Conservation (phyloP, 306 rosid genomes). For the Cucurbita moschata region DNA sequence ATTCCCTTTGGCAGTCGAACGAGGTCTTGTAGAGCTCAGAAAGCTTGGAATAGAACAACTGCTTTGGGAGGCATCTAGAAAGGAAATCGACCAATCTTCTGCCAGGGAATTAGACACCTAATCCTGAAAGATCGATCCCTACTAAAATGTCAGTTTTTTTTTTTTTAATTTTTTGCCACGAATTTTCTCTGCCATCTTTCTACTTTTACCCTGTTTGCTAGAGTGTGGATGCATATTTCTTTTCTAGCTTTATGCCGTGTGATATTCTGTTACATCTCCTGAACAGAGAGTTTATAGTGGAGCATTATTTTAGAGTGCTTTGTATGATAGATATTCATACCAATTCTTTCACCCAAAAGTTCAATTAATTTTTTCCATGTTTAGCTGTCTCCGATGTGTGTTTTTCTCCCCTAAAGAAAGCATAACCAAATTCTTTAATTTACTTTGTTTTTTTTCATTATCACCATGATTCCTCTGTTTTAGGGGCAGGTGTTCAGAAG, state of each 20-base stretch:
- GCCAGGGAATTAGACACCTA: slow-evolving; percentile 35
- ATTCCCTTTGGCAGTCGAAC: slow-evolving; percentile 50
- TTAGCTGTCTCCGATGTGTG: background rate
- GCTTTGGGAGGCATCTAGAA: slow-evolving; percentile 97
- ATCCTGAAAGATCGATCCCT: slow-evolving; percentile 9
- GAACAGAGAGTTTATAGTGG: background rate
- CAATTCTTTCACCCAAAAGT: slow-evolving; percentile 2
- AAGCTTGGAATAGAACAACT: slow-evolving; percentile 86
- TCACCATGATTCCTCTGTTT: background rate
- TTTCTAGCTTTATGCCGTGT: background rate
- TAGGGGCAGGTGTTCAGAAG: background rate
- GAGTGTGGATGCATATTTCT: slow-evolving; percentile 4
- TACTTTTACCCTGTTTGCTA: background rate
- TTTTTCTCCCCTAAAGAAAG: background rate
- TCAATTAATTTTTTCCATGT: background rate
- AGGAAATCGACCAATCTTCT: slow-evolving; percentile 56
- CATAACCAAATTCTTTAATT: background rate
- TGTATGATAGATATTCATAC: slow-evolving; percentile 2
- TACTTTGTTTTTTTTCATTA: background rate
- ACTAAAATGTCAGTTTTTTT: background rate
- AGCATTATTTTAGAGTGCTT: background rate
- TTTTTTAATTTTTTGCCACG: background rate
- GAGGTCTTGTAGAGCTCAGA: slow-evolving; percentile 76
- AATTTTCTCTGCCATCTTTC: background rate
- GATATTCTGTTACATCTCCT: background rate